A percentile compares a stretch with the other conserved stretches of the same genome.
Conservation (phyloP, 495 filamentous ascomycete genomes). For the Thozetella sp. region DNA sequence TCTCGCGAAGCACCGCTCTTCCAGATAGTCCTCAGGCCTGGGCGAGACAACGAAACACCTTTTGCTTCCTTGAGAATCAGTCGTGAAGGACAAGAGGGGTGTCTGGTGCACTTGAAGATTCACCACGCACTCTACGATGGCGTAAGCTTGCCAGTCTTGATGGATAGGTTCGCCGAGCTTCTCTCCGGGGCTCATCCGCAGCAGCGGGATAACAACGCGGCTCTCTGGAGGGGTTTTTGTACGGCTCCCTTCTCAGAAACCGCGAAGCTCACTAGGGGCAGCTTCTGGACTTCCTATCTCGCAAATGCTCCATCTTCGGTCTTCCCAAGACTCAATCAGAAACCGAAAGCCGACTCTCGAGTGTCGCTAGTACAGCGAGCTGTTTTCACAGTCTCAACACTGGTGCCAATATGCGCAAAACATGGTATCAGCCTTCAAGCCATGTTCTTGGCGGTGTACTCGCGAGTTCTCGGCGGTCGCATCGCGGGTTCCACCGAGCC, state of each 20-base stretch:
- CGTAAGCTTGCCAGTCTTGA: constrained; percentile 60
- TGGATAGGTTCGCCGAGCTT: constrained; percentile 24
- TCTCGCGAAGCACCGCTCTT: constrained; percentile 46
- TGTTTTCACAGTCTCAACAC: not conserved
- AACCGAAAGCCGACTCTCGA: not conserved
- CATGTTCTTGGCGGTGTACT: constrained; percentile 43
- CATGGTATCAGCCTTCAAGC: constrained; percentile 39
- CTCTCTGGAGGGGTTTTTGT: constrained; percentile 21
- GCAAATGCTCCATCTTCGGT: constrained; percentile 4
- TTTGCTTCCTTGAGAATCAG: constrained; percentile 12
- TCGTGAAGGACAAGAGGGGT: constrained; percentile 9
- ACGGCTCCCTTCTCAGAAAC: constrained; percentile 7
- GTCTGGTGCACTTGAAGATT: constrained; percentile 46
- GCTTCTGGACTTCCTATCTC: constrained; percentile 62
- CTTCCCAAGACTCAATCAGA: not conserved
- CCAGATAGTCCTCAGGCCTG: constrained; percentile 36
- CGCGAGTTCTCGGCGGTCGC: constrained; percentile 17
- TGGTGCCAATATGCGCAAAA: constrained; percentile 8
- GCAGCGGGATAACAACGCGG: not conserved
- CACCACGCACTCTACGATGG: constrained; percentile 85
- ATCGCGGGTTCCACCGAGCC: not conserved
- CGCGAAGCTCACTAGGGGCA: constrained; percentile 15
- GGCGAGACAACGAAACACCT: constrained; percentile 6
- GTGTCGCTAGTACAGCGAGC: constrained; percentile 16
- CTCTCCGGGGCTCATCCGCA: constrained; percentile 8